phyloP scores from a whole-genome alignment of 352 stramenopile genomes.

The Pythium brassicae region DNA sequence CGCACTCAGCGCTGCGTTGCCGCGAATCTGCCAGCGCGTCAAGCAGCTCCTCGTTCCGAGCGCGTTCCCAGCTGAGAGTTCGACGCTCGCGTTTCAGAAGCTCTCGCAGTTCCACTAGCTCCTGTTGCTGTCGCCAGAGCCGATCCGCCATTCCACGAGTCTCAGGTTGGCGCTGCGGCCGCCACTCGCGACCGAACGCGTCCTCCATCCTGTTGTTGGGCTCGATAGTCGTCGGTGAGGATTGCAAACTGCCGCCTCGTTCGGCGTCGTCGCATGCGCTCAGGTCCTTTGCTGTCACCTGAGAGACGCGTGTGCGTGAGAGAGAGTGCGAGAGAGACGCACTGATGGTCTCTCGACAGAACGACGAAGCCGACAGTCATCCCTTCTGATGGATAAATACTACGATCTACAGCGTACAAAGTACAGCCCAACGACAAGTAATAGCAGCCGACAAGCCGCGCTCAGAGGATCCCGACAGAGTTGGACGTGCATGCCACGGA shows the following conservation, averaged over 20 bases:
- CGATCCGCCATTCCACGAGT: no score
- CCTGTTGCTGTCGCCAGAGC: background rate
- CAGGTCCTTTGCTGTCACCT: no score
- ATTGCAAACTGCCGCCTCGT: no score
- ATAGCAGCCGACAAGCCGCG: no score
- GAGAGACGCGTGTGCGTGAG: no score
- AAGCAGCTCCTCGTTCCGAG: background rate
- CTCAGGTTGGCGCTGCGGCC: background rate
- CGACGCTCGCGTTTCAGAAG: background rate
- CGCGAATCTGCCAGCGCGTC: background rate
- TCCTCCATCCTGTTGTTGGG: background rate
- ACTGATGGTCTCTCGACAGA: no score
- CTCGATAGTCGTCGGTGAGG: no score
- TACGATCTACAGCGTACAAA: background rate
- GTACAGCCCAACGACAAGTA: no score
- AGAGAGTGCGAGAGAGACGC: no score
- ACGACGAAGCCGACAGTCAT: no score
- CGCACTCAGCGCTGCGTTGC: background rate
- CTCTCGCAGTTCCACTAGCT: background rate
- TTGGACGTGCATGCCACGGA: slow-evolving; percentile 1
- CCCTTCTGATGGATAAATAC: slow-evolving; percentile 2
- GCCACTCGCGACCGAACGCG: background rate
- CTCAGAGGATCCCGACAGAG: slow-evolving; percentile 5
- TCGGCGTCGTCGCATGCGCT: no score
- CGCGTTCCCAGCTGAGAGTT: background rate